A percentile compares a stretch with the other conserved stretches of the same genome.
Evolutionary conservation across 192 early-diverging fungal species (phyloP).

Genomic region (Coemansia erecta): DNA sequence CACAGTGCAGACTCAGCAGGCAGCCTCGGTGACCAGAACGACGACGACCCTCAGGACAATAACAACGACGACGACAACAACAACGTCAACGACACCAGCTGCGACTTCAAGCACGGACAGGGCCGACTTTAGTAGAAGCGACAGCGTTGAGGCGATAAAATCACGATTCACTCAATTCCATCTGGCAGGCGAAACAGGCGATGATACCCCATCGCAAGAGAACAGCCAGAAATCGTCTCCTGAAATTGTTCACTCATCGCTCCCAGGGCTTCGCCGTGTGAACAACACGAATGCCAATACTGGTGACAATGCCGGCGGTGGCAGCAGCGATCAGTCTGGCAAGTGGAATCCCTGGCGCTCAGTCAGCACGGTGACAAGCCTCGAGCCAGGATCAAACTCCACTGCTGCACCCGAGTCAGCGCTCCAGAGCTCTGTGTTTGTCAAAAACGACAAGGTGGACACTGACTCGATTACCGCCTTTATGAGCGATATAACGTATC

Average conservation of each 20-base stretch:
- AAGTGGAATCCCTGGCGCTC: conserved; percentile 52
- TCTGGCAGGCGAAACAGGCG: conserved; percentile 32
- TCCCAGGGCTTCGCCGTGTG: conserved; percentile 39
- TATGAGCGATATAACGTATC: conserved; percentile 49
- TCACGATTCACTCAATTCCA: conserved; percentile 28
- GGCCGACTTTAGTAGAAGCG: background rate
- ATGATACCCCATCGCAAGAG: conserved; percentile 12
- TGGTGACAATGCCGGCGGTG: background rate
- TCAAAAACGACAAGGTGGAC: conserved; percentile 12
- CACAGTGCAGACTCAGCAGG: background rate
- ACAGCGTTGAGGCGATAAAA: conserved; percentile 5
- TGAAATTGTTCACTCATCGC: conserved; percentile 24
- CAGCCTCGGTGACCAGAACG: background rate
- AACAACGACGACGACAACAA: conserved; percentile 6
- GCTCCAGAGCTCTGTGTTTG: conserved; percentile 39
- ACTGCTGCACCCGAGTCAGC: conserved; percentile 24
- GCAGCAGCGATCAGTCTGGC: background rate
- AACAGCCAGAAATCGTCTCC: conserved; percentile 6
- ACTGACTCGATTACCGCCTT: conserved; percentile 29
- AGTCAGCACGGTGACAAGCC: conserved; percentile 24
- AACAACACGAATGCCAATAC: background rate
- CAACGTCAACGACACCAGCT: background rate
- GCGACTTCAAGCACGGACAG: background rate
- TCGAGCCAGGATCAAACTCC: conserved; percentile 1
- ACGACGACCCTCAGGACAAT: background rate